Evolutionary conservation across 2,329 filamentous ascomycete genomes (phyloP), one percentile per base, ranked within the genome.

Genomic region (Geoglossum cookeanum): DNA sequence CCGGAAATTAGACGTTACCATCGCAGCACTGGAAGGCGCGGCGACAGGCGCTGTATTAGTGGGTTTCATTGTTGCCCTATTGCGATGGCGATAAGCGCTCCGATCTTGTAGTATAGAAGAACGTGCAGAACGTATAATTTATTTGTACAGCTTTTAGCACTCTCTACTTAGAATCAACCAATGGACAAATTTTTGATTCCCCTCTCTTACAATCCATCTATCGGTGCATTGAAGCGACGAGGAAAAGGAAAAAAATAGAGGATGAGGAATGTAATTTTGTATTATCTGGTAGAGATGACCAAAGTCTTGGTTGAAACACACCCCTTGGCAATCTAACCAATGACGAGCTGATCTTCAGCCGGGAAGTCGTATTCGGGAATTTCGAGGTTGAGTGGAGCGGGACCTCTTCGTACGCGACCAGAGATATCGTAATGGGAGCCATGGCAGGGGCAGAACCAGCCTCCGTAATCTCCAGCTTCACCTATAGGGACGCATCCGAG

Each of bases 401-500:
- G 92, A 64, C 92, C 92, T 81, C 87, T 96, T 78, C 92, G 84
- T 80, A 95, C 87, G 75, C 92, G 89, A 72, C 92, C 92, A 63
- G 90, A 97, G 73, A 98, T 97, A 72, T 98, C 92, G 82, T 98
- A 98, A 80, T 98, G 92, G 65, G 90, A 96, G 74, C 92, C 92
- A 81, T 98, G 92, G 86, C 92, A 98, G 64, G 92, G 92, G 79
- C 92, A 98, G 85, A 98, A 98, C 92, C 92, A 98, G 70, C 92
- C 92, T 71, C 92, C 92, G 68, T 78, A 98, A 75, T 98, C 94
- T 72, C 92, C 92, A 63, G 92, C 88, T 78, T 98, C 92, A 68
- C 94, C 92, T 68, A 98, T 98, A 70, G 92, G 92, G 65, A 98
- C 92, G 81, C 92, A 98, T 75, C 92, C 92, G 70, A 98, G 78